Conservation (phyloP, 768 basidiomycete genomes). For the Termitomyces sp. region DNA sequence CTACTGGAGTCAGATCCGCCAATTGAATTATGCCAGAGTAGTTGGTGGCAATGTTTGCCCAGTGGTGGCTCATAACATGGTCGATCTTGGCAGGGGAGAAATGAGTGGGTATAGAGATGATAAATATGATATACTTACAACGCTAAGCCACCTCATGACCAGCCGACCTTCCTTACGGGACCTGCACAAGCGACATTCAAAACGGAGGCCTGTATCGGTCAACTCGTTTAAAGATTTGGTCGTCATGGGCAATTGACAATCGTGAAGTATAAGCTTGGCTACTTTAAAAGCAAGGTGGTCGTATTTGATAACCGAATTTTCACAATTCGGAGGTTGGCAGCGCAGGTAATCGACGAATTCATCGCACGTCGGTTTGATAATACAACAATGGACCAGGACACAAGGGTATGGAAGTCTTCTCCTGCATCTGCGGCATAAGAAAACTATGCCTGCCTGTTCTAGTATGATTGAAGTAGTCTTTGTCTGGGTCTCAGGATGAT, state of each 20-base stretch:
- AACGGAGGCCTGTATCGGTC: neutral
- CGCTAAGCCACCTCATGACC: constrained; percentile 12
- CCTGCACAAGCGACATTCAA: constrained; percentile 8
- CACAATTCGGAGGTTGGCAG: constrained; percentile 6
- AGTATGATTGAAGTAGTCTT: neutral
- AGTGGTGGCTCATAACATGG: neutral
- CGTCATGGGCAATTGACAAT: neutral
- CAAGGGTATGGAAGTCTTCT: constrained; percentile 5
- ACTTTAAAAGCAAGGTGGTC: neutral
- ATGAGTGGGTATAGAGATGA: neutral
- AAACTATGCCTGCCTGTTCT: constrained; percentile 6
- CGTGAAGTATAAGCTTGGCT: constrained; percentile 2
- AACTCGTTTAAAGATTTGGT: neutral
- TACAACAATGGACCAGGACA: constrained; percentile 10
- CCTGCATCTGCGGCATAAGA: neutral
- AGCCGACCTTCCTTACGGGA: constrained; percentile 6
- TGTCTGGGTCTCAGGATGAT: neutral
- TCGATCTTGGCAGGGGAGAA: neutral
- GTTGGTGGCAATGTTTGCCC: neutral
- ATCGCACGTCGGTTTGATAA: neutral
- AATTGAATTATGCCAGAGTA: neutral
- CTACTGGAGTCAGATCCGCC: neutral
- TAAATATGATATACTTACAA: neutral
- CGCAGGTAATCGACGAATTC: too few relatives aligned
- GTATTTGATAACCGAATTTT: neutral